Evolutionary conservation across 768 basidiomycete genomes (phyloP).

Genomic region (Serpula lacrymans): DNA sequence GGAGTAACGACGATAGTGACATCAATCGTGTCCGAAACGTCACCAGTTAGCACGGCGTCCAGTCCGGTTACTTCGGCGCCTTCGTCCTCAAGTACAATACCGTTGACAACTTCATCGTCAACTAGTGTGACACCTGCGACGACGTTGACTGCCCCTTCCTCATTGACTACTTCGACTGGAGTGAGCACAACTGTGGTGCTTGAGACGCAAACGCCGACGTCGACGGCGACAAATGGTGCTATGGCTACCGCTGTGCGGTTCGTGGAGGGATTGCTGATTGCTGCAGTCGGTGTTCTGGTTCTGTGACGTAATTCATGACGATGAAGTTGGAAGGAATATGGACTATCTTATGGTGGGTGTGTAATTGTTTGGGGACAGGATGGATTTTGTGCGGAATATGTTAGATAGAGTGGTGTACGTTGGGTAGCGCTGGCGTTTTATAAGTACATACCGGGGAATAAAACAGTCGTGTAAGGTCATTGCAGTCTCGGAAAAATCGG

Average conservation of each 20-base stretch:
- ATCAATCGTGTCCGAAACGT: no score
- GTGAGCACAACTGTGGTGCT: neutral
- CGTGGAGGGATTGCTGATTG: neutral
- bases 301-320: conserved; percentile 3
- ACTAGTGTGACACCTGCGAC: neutral
- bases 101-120: neutral
- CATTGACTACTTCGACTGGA: neutral
- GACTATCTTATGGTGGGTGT: neutral
- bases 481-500: no score
- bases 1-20: no score
- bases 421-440: no score
- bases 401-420: no score
- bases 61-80: neutral
- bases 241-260: neutral
- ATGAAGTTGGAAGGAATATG: neutral
- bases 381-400: no score
- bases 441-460: no score
- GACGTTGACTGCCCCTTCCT: neutral
- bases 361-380: no score
- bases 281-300: neutral
- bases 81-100: neutral
- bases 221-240: conserved; percentile 4
- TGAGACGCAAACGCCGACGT: neutral
- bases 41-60: no score
- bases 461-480: no score